These are phyloP conservation scores for Eurotiales sp. DNA, from an alignment of 2,329 filamentous ascomycete genomes.

Conservation along the genomic window DNA sequence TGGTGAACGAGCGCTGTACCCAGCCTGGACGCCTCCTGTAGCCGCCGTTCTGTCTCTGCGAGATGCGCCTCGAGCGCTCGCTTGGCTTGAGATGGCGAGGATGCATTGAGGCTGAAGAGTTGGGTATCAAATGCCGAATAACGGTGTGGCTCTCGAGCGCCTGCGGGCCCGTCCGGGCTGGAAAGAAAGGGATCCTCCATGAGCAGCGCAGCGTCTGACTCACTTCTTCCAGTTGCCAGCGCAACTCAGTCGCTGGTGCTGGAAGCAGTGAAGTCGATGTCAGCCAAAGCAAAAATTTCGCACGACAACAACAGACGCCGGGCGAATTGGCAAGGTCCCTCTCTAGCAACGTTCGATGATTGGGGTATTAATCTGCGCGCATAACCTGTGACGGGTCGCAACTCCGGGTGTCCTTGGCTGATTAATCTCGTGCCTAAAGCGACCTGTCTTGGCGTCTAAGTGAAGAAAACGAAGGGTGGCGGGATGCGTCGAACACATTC, in stretches of 20 bases:
- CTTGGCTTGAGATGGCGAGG: slow-evolving; percentile 82
- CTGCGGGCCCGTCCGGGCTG: slow-evolving; percentile 39
- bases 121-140: slow-evolving; percentile 82
- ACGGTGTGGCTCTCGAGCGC: slow-evolving; percentile 54
- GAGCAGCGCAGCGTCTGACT: slow-evolving; percentile 19
- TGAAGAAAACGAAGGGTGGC: background rate
- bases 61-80: slow-evolving; percentile 87
- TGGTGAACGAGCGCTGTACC: slow-evolving; percentile 85
- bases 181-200: slow-evolving; percentile 59
- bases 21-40: slow-evolving; percentile 86
- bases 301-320: background rate
- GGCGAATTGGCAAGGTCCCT: background rate
- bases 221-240: slow-evolving; percentile 17
- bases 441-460: slow-evolving; percentile 8
- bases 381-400: slow-evolving; percentile 1
- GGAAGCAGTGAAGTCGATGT: slow-evolving; percentile 11
- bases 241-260: slow-evolving; percentile 14
- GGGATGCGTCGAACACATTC: background rate
- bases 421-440: slow-evolving; percentile 8
- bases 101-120: slow-evolving; percentile 72
- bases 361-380: background rate
- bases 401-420: background rate
- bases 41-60: slow-evolving; percentile 82
- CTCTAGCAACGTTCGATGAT: background rate
- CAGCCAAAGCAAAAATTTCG: slow-evolving; percentile 6